phyloP scores from a whole-genome alignment of 2,329 filamentous ascomycete species.

The Lachnellula suecica region DNA sequence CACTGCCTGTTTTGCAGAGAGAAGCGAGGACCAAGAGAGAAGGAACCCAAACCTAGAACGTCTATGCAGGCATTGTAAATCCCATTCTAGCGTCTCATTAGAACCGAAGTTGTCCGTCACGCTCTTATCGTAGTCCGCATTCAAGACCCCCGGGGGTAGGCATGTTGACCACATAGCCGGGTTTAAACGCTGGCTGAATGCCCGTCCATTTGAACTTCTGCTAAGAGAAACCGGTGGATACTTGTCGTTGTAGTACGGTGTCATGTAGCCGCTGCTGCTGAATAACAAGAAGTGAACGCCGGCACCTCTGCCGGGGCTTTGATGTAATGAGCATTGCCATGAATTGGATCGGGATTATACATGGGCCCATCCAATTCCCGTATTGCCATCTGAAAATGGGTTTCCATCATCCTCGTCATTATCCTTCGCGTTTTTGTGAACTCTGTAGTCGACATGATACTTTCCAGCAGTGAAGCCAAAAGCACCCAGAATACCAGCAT shows the following conservation, averaged over 20 bases:
- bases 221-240: conserved; percentile 46
- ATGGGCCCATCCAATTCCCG: conserved; percentile 49
- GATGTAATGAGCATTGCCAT: conserved; percentile 52
- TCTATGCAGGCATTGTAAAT: no score
- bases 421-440: conserved; percentile 58
- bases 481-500: conserved; percentile 64
- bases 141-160: no score
- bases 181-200: conserved; percentile 3
- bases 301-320: conserved; percentile 55
- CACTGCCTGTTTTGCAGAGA: no score
- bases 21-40: no score
- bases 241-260: conserved; percentile 55
- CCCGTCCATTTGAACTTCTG: conserved; percentile 14
- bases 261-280: conserved; percentile 58
- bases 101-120: no score
- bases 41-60: no score
- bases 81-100: no score
- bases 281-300: conserved; percentile 62
- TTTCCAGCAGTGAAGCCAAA: conserved; percentile 54
- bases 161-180: conserved; percentile 10
- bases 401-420: conserved; percentile 46
- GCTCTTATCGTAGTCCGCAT: no score
- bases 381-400: conserved; percentile 52
- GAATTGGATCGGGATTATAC: conserved; percentile 44
- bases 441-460: conserved; percentile 63